Evolutionary conservation across 495 filamentous ascomycete species (phyloP).

Genomic region (Acidiella bohemica): DNA sequence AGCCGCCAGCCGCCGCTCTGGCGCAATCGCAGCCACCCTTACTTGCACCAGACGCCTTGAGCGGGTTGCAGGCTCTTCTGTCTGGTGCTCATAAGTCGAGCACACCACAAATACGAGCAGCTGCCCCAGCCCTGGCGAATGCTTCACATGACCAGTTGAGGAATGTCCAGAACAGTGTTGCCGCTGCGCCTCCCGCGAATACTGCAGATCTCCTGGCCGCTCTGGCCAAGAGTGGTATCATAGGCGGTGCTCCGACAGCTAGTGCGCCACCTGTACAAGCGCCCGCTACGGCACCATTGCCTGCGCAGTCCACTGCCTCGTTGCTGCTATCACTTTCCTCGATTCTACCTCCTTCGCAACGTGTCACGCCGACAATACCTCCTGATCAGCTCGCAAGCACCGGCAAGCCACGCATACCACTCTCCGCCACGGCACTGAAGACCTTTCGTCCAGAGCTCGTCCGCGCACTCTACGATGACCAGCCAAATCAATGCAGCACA

Average conservation of each 20-base stretch:
- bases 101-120: slow-evolving; percentile 17
- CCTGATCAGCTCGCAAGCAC: slow-evolving; percentile 2
- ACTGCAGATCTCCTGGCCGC: slow-evolving; percentile 16
- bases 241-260: background rate
- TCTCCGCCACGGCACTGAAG: slow-evolving; percentile 50
- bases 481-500: slow-evolving; percentile 73
- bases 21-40: slow-evolving; percentile 3
- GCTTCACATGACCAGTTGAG: slow-evolving; percentile 13
- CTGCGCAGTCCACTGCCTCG: slow-evolving; percentile 2
- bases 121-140: slow-evolving; percentile 8
- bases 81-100: slow-evolving; percentile 15
- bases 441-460: slow-evolving; percentile 63
- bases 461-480: slow-evolving; percentile 56
- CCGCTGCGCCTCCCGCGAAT: slow-evolving; percentile 10
- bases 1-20: slow-evolving; percentile 2
- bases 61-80: slow-evolving; percentile 13
- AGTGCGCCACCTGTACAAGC: background rate
- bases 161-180: slow-evolving; percentile 12
- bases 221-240: slow-evolving; percentile 10
- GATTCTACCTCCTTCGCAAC: slow-evolving; percentile 16
- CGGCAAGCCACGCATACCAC: slow-evolving; percentile 4
- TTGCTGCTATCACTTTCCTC: slow-evolving; percentile 10
- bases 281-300: background rate
- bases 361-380: slow-evolving; percentile 12
- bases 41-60: slow-evolving; percentile 11